Base-by-base conservation (phyloP, 2,329 filamentous ascomycete species). In the Verticillium alfalfae region DNA sequence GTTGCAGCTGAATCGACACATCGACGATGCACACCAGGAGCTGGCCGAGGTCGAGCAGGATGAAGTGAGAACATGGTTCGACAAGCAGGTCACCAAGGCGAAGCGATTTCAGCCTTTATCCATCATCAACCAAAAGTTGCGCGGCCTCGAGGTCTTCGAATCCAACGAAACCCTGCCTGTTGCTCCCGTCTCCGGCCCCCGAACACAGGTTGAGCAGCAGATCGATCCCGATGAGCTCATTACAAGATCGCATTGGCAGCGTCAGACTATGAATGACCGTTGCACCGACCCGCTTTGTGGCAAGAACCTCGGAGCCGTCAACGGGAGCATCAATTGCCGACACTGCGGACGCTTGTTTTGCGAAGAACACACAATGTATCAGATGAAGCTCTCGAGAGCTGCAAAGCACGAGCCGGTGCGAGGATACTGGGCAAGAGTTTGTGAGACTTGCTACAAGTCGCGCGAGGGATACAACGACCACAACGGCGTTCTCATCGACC, bases 381-480 rank as follows among this genome's bases (percentile, higher is more conserved):
- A 99, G 78, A 98, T 98, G 91, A 97, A 96, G 79, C 82, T 99
- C 12, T 97, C 93, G 9, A 84, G 93, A 60, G 90, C 93, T 36
- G 95, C 95, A 4, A 85, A 88, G 62, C 92, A 97, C 75, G 95
- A 99, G 66, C 94, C 95, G 0, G 86, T 95, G 1, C 82, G 94
- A 64, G 95, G 95, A 8, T 85, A 92, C 67, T 99, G 95, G 95
- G 96, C 92, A 68, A 81, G 95, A 59, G 94, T 98, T 2, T 99
- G 95, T 72, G 95, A 99, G 78, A 98, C 95, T n/a, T 99, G 95
- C 77, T 99, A 95, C 78, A 98, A 97, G 78, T 97, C 93, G 59
- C 86, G 95, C 69, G 92, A 93, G 34, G 95, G 95, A 3, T 99
- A 99, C 76, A 97, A 96, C 71, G 93, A 99, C 70, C 90, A 94